Conservation (phyloP, 345 rosid genomes). For the Cochlearia excelsa region DNA sequence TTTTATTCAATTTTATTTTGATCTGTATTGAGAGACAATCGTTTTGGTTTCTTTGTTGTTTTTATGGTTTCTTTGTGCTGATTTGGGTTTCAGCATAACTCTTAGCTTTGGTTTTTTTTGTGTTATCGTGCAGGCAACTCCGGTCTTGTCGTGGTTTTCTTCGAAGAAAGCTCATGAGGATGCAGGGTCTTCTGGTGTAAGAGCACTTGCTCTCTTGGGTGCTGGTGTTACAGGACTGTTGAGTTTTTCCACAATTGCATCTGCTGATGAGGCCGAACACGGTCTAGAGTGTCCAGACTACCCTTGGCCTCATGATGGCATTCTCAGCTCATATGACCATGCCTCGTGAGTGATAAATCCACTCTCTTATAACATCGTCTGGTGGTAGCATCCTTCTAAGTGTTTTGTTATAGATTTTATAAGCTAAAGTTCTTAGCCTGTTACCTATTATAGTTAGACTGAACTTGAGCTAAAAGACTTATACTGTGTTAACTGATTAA, state of each 20-base stretch:
- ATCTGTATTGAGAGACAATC: constrained; percentile 15
- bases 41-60: neutral
- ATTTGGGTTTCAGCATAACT: constrained; percentile 2
- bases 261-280: constrained; percentile 99
- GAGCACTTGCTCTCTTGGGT: constrained; percentile 70
- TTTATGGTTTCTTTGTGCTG: neutral
- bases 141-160: constrained; percentile 49
- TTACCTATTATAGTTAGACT: neutral
- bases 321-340: constrained; percentile 97
- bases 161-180: constrained; percentile 69
- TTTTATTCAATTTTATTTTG: neutral
- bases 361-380: neutral
- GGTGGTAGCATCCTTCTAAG: neutral
- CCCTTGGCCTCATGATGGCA: constrained; percentile 99
- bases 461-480: neutral
- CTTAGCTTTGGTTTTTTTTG: constrained; percentile 22
- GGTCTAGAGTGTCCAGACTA: constrained; percentile 78
- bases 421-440: neutral
- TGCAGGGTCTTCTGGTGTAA: constrained; percentile 52
- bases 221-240: constrained; percentile 88
- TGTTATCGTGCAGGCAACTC: constrained; percentile 50
- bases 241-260: constrained; percentile 68
- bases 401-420: neutral
- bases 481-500: constrained; percentile 8
- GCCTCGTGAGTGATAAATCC: constrained; percentile 71